Evolutionary conservation across 345 rosid genomes (phyloP), one percentile per base, ranked within the genome.

Genomic region (Mallotus nudiflorus): DNA sequence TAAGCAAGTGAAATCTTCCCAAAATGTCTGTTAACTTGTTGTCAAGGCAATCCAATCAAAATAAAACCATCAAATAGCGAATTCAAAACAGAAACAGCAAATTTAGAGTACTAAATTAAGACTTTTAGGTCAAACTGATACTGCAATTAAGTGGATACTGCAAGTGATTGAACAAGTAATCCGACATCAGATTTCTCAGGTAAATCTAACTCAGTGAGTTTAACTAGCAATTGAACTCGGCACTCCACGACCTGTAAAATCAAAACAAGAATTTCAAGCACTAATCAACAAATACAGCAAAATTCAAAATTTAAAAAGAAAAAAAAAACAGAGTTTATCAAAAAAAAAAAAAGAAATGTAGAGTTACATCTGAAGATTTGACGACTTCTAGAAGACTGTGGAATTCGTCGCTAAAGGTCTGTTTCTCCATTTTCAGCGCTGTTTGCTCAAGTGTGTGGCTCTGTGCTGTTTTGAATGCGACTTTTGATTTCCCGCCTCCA

Each of bases 1-100:
- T 85, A 90, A 89, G 81, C 99, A 95, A 57, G 97, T 92, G 66
- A 81, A 86, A 76, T 88, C 94, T 68, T 93, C 97, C 98, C 97
- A 93, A 63, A 88, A 76, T 46, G 80, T 67, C 94, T 71, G 4
- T 39, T n/a, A 82, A 66, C 70, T 65, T 60, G 24, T 65, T 40
- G 89, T 91, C 74, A 88, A 89, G 92, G 50, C 18, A 48, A 57
- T 22, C 57, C 40, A 60, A 29, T 12, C 12, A 24, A 5, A 27
- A 10, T 3, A 56, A 6, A 3, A n/a, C 33, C 35, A 55, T 54
- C n/a, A 65, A 65, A 49, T 6, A 15, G 22, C 45, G 62, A n/a
- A 24, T 25, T 15, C 16, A 5, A 27, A 24, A 3, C 35, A 16
- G 5, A n/a, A n/a, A n/a, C n/a, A n/a, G n/a, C n/a, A n/a, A 39